Evolutionary conservation across 805 yeast species (phyloP).

Genomic region (Saccharomycopsis fibuligera): DNA sequence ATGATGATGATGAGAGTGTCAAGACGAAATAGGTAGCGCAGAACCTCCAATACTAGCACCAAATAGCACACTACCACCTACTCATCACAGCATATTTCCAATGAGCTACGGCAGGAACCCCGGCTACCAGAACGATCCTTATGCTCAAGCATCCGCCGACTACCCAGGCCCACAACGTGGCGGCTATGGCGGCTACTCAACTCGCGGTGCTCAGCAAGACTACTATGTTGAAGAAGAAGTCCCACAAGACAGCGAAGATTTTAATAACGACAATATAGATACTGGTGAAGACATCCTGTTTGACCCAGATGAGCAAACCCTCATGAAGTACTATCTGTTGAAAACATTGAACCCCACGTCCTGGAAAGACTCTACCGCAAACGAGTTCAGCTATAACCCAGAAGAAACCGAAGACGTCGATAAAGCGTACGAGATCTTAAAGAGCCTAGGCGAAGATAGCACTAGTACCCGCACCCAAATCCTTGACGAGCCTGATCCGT

Average conservation of each 20-base stretch:
- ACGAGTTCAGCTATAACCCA: conserved; percentile 24
- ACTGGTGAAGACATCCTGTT: neutral
- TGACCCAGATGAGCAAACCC: conserved; percentile 24
- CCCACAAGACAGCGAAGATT: neutral
- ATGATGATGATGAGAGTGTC: no score
- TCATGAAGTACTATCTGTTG: conserved; percentile 38
- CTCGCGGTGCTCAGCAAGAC: neutral
- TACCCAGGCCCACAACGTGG: neutral
- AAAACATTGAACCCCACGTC: conserved; percentile 36
- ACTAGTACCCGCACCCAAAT: conserved; percentile 21
- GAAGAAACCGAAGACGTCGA: conserved; percentile 26
- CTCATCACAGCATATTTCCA: no score
- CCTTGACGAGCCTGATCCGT: conserved; percentile 45
- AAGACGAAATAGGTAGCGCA: no score
- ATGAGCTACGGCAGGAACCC: neutral
- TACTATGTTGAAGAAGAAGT: neutral
- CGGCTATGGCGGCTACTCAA: neutral
- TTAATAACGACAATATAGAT: neutral
- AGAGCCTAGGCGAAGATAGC: conserved; percentile 26
- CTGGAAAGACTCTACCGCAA: conserved; percentile 32
- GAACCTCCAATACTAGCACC: no score
- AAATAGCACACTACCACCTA: no score
- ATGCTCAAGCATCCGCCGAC: neutral
- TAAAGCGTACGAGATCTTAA: conserved; percentile 30
- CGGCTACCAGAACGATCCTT: neutral